Conservation (phyloP, 768 basidiomycete species). For the Russula compacta region DNA sequence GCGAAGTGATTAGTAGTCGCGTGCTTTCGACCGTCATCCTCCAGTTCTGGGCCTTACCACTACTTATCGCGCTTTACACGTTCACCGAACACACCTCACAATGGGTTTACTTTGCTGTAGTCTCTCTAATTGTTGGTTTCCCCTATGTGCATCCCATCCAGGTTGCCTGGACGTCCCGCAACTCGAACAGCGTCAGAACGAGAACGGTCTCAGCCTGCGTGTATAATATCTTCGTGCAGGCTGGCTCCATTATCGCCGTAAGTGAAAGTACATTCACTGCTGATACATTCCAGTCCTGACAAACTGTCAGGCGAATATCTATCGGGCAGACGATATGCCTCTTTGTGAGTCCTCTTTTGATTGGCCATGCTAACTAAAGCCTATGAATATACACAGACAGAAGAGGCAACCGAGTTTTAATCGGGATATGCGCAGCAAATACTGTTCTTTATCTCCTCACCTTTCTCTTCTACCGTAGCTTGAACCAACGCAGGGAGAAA, state of each 20-base stretch:
- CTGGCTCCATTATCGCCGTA: constrained; percentile 24
- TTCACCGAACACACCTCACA: constrained; percentile 40
- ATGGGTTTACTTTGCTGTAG: constrained; percentile 48
- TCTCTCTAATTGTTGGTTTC: constrained; percentile 46
- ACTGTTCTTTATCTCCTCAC: constrained; percentile 42
- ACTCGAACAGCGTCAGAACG: constrained; percentile 51
- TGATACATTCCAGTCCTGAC: neutral
- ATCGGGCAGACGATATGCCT: neutral
- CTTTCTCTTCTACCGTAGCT: constrained; percentile 45
- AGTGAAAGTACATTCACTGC: neutral
- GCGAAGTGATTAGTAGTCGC: constrained; percentile 49
- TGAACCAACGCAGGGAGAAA: constrained; percentile 40
- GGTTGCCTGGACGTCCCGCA: constrained; percentile 49
- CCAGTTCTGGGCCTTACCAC: constrained; percentile 54
- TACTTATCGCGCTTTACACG: constrained; percentile 48
- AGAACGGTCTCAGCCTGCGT: constrained; percentile 37
- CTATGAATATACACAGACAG: constrained; percentile 40
- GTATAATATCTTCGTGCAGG: constrained; percentile 62
- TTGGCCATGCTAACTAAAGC: neutral
- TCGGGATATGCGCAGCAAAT: constrained; percentile 47
- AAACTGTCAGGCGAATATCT: neutral
- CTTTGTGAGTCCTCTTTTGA: constrained; percentile 9
- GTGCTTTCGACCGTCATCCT: constrained; percentile 43
- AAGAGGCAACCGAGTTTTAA: constrained; percentile 47
- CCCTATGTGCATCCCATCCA: constrained; percentile 32